Evolutionary conservation across 352 stramenopile genomes (phyloP).

Genomic region (Globisporangium viniferum): DNA sequence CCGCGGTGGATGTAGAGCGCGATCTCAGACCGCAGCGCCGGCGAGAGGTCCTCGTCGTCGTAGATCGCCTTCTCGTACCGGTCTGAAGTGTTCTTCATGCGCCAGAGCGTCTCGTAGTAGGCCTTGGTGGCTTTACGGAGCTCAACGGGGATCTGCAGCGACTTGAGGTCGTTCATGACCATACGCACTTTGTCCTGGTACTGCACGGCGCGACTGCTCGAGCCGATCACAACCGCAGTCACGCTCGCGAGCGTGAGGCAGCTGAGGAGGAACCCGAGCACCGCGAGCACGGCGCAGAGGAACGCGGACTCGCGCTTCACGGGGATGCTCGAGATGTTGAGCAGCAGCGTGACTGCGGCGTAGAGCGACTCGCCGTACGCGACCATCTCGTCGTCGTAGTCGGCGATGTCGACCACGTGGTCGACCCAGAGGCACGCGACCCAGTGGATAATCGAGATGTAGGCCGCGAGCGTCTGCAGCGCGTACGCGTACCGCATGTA

Average conservation of each 20-base stretch:
- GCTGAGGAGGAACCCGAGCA: constrained; percentile 51
- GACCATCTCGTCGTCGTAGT: constrained; percentile 31
- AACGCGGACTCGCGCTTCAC: constrained; percentile 40
- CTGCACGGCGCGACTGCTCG: constrained; percentile 44
- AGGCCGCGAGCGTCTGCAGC: constrained; percentile 46
- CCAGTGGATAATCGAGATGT: constrained; percentile 63
- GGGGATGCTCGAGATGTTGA: constrained; percentile 47
- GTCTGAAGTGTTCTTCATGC: constrained; percentile 67
- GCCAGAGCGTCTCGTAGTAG: constrained; percentile 67
- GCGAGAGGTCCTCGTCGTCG: constrained; percentile 59
- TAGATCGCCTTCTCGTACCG: constrained; percentile 71
- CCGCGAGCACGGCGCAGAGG: constrained; percentile 30
- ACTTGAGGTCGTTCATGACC: constrained; percentile 67
- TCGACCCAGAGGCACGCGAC: constrained; percentile 52
- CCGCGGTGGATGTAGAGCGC: constrained; percentile 59
- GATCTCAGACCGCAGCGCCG: constrained; percentile 49
- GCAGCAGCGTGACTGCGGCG: constrained; percentile 35
- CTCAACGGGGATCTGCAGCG: constrained; percentile 47
- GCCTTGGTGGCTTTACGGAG: constrained; percentile 48
- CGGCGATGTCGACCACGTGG: constrained; percentile 24
- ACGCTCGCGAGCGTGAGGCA: constrained; percentile 53
- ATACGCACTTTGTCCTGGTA: constrained; percentile 61
- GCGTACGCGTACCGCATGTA: constrained; percentile 65
- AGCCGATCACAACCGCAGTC: constrained; percentile 44
- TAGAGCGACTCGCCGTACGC: constrained; percentile 53